Evolutionary conservation across 2,329 filamentous ascomycete genomes (phyloP), one percentile per base, ranked within the genome.

Genomic region (Macrophomina tecta): DNA sequence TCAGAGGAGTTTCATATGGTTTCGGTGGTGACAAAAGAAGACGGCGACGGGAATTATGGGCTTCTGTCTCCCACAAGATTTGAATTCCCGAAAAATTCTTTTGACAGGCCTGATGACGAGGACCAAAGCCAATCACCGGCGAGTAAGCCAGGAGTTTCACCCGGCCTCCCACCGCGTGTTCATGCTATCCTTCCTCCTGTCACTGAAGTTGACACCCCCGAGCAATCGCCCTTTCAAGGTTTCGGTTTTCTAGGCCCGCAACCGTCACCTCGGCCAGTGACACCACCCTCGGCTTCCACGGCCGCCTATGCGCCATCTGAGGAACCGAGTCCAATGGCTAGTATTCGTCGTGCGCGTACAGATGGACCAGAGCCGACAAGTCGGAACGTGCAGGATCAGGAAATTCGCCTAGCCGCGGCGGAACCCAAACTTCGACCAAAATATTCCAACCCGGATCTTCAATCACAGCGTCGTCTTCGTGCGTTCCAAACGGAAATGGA

Each of bases 401-500:
- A 78, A 5, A 72, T 74, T 4, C 77, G 76, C 9, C 75, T 76
- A 6, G 48, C 53, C 28, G 23, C 63, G 5, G 28, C 45, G 8
- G 51, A 56, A 18, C 63, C 52, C 11, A 58, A 42, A 11, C 66
- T 67, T 40, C 72, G 73, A 34, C 76, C 78, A 18, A 73, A 78
- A 49, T 81, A 78, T 64, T 79, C 76, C 7, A 78, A 78, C 8
- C 79, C 78, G 3, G 79, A 79, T 66, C 69, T 81, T 67, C 73
- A 73, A 28, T 75, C 78, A 58, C 77, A 80, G 58, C 72, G 75
- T 28, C 74, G 73, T 34, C 70, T 81, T 51, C 77, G 78, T 52
- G 77, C 76, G 69, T 68, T 81, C 30, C 79, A 81, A 62, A 78
- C 74, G 2, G 74, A 78, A 67, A 78, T 81, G 62, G 75, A 79